These are phyloP conservation scores for Zanthoxylum bungeanum DNA, from an alignment of 345 rosid species.

Conservation along the genomic window DNA sequence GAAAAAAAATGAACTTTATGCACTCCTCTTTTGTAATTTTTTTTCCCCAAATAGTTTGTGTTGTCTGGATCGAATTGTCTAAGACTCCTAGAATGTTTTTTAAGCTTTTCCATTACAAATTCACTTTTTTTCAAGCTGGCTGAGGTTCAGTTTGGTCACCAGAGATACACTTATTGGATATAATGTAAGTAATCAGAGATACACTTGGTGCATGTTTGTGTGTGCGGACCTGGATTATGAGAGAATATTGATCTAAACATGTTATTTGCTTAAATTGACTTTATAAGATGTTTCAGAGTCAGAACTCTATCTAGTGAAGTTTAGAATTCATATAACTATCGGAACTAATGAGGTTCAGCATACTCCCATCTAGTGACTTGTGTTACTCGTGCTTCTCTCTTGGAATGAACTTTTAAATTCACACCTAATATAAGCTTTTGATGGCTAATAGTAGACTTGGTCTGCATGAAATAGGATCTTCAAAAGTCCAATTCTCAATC, in stretches of 20 bases:
- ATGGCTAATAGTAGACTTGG: slow-evolving; percentile 12
- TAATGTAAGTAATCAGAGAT: slow-evolving; percentile 36
- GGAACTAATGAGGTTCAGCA: neutral
- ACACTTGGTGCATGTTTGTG: neutral
- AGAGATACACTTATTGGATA: slow-evolving; percentile 59
- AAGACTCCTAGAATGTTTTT: neutral
- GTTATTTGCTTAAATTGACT: neutral
- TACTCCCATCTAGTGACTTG: neutral
- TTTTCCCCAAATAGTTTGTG: no score
- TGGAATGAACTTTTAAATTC: neutral
- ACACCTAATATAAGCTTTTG: neutral
- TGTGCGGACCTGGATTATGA: neutral
- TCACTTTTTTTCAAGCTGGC: neutral
- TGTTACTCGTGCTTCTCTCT: neutral
- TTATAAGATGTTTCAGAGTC: neutral
- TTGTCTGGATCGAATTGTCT: neutral
- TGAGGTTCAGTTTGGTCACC: no score
- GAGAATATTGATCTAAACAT: neutral
- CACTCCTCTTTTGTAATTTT: no score
- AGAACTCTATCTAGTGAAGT: neutral
- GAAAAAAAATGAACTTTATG: neutral
- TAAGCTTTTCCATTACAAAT: neutral
- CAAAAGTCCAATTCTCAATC: slow-evolving; percentile 30
- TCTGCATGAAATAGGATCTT: slow-evolving; percentile 28
- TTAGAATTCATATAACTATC: neutral